Evolutionary conservation across 352 stramenopile genomes (phyloP), one percentile per base, ranked within the genome.

Genomic region (Blastocystis sp.): DNA sequence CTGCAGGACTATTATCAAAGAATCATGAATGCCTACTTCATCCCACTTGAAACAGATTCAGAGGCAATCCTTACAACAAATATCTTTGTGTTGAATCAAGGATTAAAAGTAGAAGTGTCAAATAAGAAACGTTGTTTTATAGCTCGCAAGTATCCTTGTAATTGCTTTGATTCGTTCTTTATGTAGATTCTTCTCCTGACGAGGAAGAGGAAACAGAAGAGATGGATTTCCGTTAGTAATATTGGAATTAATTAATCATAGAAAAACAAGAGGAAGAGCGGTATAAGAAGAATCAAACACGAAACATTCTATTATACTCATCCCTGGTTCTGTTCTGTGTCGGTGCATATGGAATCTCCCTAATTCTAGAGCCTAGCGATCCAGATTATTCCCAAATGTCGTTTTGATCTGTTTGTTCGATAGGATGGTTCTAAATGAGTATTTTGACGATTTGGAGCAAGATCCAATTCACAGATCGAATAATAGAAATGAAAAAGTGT

Each of bases 81-180:
- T 53, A 6, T 30, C 15, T 84, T 84, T 40, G n/a, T 84, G 7
- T 4, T 27, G 35, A 42, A 58, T n/a, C n/a, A 27, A n/a, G 42
- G 22, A 17, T 40, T 84, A 17, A 33, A 68, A n/a, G 44, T 84
- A 3, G 48, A 84, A 24, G 15, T 51, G 19, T 58, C 73, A 1
- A 68, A 84, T 37, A 6, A 62, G n/a, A 62, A 64, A 9, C 6
- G n/a, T n/a, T 84, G 73, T 53, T 84, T 54, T 17, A 69, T 44
- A 4, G 53, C 73, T 42, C 73, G 73, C 19, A 84, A 84, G 27
- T 33, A 22, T 11, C 56, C 73, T 24, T 84, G 73, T 84, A 69
- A 1, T 30, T 1, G 27, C 17, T n/a, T 24, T 7, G 6, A 35
- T 40, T 19, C 3, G 6, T 6, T 6, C 44, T n/a, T 48, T 30